These are phyloP conservation scores for Epichloe gansuensis DNA, from an alignment of 2,329 filamentous ascomycete genomes.

Conservation along the genomic window DNA sequence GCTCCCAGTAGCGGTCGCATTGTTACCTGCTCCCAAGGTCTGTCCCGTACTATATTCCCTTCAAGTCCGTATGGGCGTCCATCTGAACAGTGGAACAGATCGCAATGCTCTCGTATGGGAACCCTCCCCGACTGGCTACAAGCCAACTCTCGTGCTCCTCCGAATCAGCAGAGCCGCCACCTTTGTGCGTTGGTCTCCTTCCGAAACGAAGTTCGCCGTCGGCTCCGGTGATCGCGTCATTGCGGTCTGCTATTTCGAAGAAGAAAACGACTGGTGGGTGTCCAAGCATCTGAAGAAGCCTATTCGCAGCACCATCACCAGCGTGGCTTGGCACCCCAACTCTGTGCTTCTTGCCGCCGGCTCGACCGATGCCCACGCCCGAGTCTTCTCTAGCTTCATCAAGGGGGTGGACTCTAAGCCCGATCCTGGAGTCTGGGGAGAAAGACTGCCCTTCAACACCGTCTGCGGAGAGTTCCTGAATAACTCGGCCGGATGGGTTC, in stretches of 20 bases:
- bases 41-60: background rate
- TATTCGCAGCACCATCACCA: conserved; percentile 92
- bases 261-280: conserved; percentile 99
- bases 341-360: conserved; percentile 88
- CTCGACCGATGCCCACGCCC: conserved; percentile 91
- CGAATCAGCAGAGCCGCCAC: conserved; percentile 95
- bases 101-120: conserved; percentile 98
- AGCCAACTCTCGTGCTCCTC: conserved; percentile 90
- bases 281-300: conserved; percentile 99
- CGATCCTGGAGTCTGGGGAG: conserved; percentile 82
- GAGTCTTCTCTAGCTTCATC: conserved; percentile 91
- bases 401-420: conserved; percentile 85
- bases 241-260: conserved; percentile 95
- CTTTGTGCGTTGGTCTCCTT: conserved; percentile 93
- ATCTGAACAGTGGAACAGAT: conserved; percentile 38
- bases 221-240: conserved; percentile 93
- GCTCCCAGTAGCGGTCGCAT: conserved; percentile 83
- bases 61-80: no score
- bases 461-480: conserved; percentile 95
- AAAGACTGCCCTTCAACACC: conserved; percentile 93
- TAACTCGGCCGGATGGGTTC: conserved; percentile 93
- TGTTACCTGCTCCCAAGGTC: conserved; percentile 93
- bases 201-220: conserved; percentile 93
- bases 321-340: conserved; percentile 93
- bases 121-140: conserved; percentile 81